These are phyloP conservation scores for Pseudogymnoascus sp. DNA, from an alignment of 2,329 filamentous ascomycete genomes.

Conservation along the genomic window DNA sequence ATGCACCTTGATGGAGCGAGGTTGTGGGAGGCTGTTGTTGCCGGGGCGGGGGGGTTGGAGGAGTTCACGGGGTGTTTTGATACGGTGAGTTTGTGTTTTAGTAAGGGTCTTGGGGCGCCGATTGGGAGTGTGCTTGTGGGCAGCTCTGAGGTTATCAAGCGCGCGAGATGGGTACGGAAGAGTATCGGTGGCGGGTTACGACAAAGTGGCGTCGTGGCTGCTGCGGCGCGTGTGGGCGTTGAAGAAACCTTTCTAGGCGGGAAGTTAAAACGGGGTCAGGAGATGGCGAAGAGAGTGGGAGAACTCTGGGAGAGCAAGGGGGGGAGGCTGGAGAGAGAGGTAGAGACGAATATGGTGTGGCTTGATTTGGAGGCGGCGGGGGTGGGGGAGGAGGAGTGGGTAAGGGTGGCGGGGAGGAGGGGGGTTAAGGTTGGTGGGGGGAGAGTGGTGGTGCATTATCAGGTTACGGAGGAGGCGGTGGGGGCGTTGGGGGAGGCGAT, in stretches of 20 bases:
- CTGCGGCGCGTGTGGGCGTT: slow-evolving; percentile 67
- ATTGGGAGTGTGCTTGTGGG: slow-evolving; percentile 69
- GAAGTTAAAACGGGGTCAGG: slow-evolving; percentile 52
- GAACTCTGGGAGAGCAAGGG: slow-evolving; percentile 52
- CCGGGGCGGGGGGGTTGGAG: slow-evolving; percentile 57
- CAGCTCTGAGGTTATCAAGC: slow-evolving; percentile 34
- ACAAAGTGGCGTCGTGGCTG: slow-evolving; percentile 68
- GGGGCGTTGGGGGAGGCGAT: slow-evolving; percentile 40
- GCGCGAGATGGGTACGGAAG: slow-evolving; percentile 68
- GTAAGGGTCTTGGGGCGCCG: slow-evolving; percentile 74
- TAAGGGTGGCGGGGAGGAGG: no score
- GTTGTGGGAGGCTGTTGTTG: slow-evolving; percentile 71
- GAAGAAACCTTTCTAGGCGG: slow-evolving; percentile 71
- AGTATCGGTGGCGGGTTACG: slow-evolving; percentile 70
- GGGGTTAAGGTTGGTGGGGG: slow-evolving; percentile 50
- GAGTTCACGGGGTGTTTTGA: slow-evolving; percentile 65
- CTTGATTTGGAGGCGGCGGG: slow-evolving; percentile 53
- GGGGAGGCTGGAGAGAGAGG: slow-evolving; percentile 50
- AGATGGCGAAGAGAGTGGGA: slow-evolving; percentile 53
- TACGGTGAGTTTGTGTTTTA: slow-evolving; percentile 69
- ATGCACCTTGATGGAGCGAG: slow-evolving; percentile 75
- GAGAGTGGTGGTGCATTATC: slow-evolving; percentile 62
- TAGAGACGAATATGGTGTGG: slow-evolving; percentile 72
- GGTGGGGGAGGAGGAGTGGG: slow-evolving; percentile 41
- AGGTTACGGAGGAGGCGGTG: slow-evolving; percentile 55